Percentiles rank a stretch among this genome's conserved stretches.
phyloP scores from a whole-genome alignment of 2,329 filamentous ascomycete species.

The Conoideocrella luteorostrata region DNA sequence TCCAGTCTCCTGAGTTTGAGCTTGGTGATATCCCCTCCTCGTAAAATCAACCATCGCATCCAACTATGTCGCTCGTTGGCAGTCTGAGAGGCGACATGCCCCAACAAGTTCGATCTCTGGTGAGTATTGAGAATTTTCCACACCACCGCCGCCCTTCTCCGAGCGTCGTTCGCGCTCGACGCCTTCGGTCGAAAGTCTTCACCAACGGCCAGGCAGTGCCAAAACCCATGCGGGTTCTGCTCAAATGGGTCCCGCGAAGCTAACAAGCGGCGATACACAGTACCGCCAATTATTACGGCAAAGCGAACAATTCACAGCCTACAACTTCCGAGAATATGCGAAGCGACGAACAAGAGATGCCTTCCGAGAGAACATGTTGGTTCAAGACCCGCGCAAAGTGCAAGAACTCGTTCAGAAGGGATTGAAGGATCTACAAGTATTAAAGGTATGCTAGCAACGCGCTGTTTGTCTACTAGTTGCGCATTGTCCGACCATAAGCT shows the following conservation, averaged over 20 bases:
- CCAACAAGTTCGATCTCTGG: slow-evolving; percentile 51
- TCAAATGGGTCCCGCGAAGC: too few relatives aligned
- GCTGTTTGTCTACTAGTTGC: too few relatives aligned
- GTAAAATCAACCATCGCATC: not conserved
- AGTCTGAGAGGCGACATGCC: slow-evolving; percentile 47
- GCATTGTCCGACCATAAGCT: slow-evolving; percentile 11
- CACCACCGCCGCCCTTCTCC: too few relatives aligned
- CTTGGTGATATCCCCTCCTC: not conserved
- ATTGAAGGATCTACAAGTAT: slow-evolving; percentile 73
- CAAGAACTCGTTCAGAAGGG: slow-evolving; percentile 89
- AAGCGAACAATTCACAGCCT: slow-evolving; percentile 79
- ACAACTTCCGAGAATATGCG: slow-evolving; percentile 98
- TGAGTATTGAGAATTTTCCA: slow-evolving; percentile 26
- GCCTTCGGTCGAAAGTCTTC: too few relatives aligned
- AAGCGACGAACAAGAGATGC: slow-evolving; percentile 84
- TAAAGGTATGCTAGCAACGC: slow-evolving; percentile 64
- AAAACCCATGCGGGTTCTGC: too few relatives aligned
- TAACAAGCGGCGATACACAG: slow-evolving; percentile 36
- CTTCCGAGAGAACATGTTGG: slow-evolving; percentile 72
- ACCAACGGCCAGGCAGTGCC: too few relatives aligned
- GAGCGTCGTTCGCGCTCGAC: too few relatives aligned
- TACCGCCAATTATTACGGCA: slow-evolving; percentile 89
- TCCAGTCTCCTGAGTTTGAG: too few relatives aligned
- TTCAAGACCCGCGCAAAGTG: slow-evolving; percentile 67
- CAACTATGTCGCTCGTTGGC: slow-evolving; percentile 30